phyloP scores from a whole-genome alignment of 129 eudicot genomes.

The Flaveria robusta region DNA sequence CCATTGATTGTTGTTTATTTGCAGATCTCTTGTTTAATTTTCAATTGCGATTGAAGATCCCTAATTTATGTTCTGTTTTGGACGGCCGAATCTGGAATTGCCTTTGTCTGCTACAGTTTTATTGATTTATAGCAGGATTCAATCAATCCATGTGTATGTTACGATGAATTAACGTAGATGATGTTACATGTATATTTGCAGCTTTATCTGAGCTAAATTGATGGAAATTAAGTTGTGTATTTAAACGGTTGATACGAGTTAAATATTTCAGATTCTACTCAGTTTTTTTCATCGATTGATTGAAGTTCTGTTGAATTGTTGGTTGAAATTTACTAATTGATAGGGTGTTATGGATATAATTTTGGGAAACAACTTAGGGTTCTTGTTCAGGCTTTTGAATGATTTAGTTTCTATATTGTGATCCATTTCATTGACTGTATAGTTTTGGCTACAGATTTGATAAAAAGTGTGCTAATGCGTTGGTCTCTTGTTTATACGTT shows the following conservation, averaged over 20 bases:
- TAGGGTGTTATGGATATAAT: constrained; percentile 34
- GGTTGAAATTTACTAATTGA: neutral
- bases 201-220: constrained; percentile 23
- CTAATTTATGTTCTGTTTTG: constrained; percentile 9
- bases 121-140: neutral
- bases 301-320: constrained; percentile 4
- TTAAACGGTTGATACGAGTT: constrained; percentile 1
- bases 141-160: constrained; percentile 6
- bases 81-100: constrained; percentile 16
- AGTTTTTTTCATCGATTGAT: constrained; percentile 13
- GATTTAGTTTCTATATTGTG: neutral
- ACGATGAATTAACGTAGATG: neutral
- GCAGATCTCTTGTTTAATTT: neutral
- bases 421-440: neutral
- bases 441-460: neutral
- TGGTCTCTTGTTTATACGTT: no score
- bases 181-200: constrained; percentile 5
- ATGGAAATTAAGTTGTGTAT: constrained; percentile 13
- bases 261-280: neutral
- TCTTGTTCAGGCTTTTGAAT: neutral
- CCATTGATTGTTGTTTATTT: constrained; percentile 3
- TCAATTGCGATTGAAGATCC: constrained; percentile 25
- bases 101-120: neutral
- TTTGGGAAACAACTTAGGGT: constrained; percentile 13
- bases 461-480: neutral